Base-by-base conservation (phyloP, 1,284 basidiomycete genomes). In the Lentinus polychrous region DNA sequence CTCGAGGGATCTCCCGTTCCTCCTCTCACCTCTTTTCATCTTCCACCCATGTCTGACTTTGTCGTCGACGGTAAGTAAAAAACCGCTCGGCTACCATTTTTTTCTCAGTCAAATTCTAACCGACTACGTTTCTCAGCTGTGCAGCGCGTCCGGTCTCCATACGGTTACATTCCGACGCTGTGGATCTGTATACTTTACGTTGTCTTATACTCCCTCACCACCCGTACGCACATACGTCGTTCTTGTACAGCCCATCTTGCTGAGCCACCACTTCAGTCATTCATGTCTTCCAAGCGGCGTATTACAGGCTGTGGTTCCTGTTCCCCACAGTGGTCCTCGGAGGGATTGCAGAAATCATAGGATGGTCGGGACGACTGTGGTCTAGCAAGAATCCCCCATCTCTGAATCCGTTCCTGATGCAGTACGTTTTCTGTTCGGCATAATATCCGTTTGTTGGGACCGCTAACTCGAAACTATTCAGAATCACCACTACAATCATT, bases 401-500 rank as follows among this genome's bases (percentile, higher is more conserved):
- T 6, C 31, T 60, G 2, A 57, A 55, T 12, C 61, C 69, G 0
- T 73, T 55, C 54, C 62, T 77, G 45, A 74, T 77, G 62, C 76
- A 78, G 71, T 71, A 49, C 43, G 70, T 60, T 46, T 47, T 12
- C 33, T n/a, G 33, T 34, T 34, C 33, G n/a, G 10, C 10, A 10
- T n/a, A n/a, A n/a, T 10, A 10, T 34, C 33, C 33, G n/a, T n/a
- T 34, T n/a, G n/a, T 34, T 34, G 10, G n/a, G 10, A 10, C n/a
- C n/a, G 14, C n/a, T n/a, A n/a, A n/a, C n/a, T n/a, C n/a, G n/a
- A n/a, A n/a, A n/a, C n/a, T n/a, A 2, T 40, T 15, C 46, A 78
- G 76, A 54, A 73, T 73, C 6, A 62, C 64, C 0, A 62, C 66
- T 6, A 73, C 73, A 0, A 72, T 76, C 43, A 60, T 79, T 34